Evolutionary conservation across 805 yeast genomes (phyloP), one percentile per base, ranked within the genome.

Genomic region (Metschnikowia noctiluminum): DNA sequence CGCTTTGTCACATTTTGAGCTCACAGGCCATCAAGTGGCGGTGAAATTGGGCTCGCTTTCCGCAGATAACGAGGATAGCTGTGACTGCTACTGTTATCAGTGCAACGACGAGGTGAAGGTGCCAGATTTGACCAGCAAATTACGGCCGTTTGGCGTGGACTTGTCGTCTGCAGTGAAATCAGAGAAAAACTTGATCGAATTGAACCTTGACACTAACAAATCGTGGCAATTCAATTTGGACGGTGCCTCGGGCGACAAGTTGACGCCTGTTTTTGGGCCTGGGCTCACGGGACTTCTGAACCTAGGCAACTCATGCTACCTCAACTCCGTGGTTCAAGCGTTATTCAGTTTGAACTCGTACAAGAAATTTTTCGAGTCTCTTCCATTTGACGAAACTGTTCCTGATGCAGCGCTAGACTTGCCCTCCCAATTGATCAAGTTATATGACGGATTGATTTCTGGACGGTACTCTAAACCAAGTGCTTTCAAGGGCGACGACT

Each of bases 141-240:
- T 90, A 46, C 62, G 62, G 4, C 76, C 78, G 1, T 88, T 78
- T 70, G 89, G 89, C 1, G 87, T 94, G 51, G 85, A 89, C 62
- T 63, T 83, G 40, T 59, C 70, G 1, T 65, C 55, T 3, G 72
- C 74, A 5, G 70, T 71, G 15, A 89, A 91, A 57, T 89, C 95
- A 1, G 99, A 94, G 64, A 92, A 91, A 69, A 84, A 85, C 28
- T 71, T 94, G 59, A 80, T 91, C 1, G 99, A 94, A 65, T 69
- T 94, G 53, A 96, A 94, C 68, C 79, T 94, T 47, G 97, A 91
- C 62, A 97, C 91, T 62, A 94, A 94, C 64, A 50, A 89, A 67
- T 85, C 85, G 56, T 94, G 97, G 97, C 96, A 92, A 54, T 94
- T 94, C 68, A 81, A 82, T 51, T 80, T 91, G 80, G 83, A 82